Percentiles rank a stretch among this genome's conserved stretches.
These are phyloP conservation scores for Verticillium tricorpus DNA, from an alignment of 2,329 filamentous ascomycete species.

Conservation along the genomic window DNA sequence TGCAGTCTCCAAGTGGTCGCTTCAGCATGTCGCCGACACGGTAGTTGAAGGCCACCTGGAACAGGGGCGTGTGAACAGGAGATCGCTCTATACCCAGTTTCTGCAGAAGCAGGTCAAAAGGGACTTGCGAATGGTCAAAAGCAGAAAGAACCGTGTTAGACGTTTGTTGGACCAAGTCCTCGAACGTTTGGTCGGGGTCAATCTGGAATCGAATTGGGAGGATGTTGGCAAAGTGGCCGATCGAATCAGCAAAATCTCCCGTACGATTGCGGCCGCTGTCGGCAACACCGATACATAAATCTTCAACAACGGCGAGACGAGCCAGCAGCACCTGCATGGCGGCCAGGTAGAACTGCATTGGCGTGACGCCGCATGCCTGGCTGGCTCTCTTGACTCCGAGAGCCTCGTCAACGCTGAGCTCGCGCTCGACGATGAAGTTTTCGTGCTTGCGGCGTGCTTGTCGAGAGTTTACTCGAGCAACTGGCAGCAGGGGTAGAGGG, in stretches of 20 bases:
- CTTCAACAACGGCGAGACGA: constrained; percentile 18
- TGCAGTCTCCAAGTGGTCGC: not conserved
- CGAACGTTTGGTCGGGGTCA: constrained; percentile 15
- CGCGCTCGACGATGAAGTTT: not conserved
- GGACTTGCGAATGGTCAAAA: constrained; percentile 33
- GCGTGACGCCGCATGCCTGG: not conserved
- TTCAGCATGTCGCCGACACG: not conserved
- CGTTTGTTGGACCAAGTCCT: constrained; percentile 13
- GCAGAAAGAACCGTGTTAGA: constrained; percentile 24
- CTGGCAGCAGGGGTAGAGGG: not conserved
- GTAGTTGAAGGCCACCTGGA: constrained; percentile 44
- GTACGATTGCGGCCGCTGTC: constrained; percentile 19
- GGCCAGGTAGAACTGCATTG: not conserved
- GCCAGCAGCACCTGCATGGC: constrained; percentile 25
- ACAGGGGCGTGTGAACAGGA: constrained; percentile 34
- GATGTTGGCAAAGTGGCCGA: constrained; percentile 40
- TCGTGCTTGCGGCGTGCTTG: not conserved
- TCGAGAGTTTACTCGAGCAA: not conserved
- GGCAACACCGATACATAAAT: constrained; percentile 39
- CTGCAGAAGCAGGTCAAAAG: constrained; percentile 40
- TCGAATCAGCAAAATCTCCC: not conserved
- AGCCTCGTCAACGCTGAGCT: not conserved
- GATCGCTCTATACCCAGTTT: constrained; percentile 31
- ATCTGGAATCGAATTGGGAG: constrained; percentile 33
- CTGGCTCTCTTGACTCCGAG: not conserved